Base-by-base conservation (phyloP, 1,284 basidiomycete species). In the Austroboletus rostrupii region DNA sequence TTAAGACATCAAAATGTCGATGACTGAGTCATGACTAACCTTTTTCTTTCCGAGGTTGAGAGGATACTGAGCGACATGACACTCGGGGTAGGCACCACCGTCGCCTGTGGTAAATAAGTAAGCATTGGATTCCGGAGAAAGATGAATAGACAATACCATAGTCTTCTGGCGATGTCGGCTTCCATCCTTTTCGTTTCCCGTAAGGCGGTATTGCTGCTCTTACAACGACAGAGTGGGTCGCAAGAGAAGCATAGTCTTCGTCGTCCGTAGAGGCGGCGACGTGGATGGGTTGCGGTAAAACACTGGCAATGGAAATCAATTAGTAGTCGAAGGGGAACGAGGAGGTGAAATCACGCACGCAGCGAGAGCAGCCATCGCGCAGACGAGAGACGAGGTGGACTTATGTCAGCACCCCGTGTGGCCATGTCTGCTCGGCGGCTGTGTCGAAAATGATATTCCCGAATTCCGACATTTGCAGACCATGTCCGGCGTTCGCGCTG, bases 51-150 rank as follows among this genome's bases (percentile, higher is more conserved):
- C 96, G 82, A 99, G 87, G 56, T 94, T 92, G 57, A 97, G 70
- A 8, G 96, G 96, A 72, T 97, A 99, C 68, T 99, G 96, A 12
- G 96, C 96, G 49, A 97, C 75, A 76, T 96, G 94, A 68, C 95
- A 97, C 74, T 99, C 96, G 1, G 97, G 96, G 71, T 91, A 99
- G 47, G 95, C 81, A 59, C 96, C 96, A 57, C 96, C 96, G 63
- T 94, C 92, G 45, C 85, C 87, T 89, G 58, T 36, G 52, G 21
- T 16, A 29, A 38, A 33, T 39, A 37, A 39, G 43, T 38, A 31
- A 53, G 43, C 26, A 28, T 3, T 28, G 26, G 20, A 41, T 42
- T 17, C 32, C 37, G 21, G 23, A 10, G 35, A 35, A 13, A 20
- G 29, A 21, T 32, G 12, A 40, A 48, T 35, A 26, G 21, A n/a